Base-by-base conservation (phyloP, 2,329 filamentous ascomycete genomes). In the Alternaria gaisen region DNA sequence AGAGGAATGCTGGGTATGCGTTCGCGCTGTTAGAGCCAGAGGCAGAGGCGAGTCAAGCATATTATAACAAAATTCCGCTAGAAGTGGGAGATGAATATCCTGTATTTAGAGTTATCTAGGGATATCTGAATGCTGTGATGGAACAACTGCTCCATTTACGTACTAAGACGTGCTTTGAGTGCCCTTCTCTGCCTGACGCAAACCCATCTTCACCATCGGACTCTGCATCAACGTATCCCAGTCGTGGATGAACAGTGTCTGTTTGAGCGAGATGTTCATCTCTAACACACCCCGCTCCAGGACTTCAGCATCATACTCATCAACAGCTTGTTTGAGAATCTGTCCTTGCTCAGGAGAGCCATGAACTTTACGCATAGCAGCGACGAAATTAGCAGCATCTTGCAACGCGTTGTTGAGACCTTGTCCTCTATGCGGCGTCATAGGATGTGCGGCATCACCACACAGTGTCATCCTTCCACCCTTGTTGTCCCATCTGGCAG, bases 231-330 rank as follows among this genome's bases (percentile, higher is more conserved):
- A 44, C 42, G 65, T 72, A 8, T 69, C 66, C 71, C 70, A 72
- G 38, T 84, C 77, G 68, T 85, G 82, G 36, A 85, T 64, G 6
- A 84, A 83, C 57, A 74, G 68, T 24, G 40, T 22, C 11, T 41
- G 40, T 18, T 41, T 41, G 10, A 80, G 75, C 28, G 80, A 82
- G 7, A 80, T 66, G 20, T 75, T 68, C 54, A 84, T 82, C 66
- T 85, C 83, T 32, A 79, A 78, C 9, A 78, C 79, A 12, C 77
- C 79, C 40, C 82, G 75, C n/a, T 73, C 65, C 18, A 82, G 68
- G 64, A 81, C 2, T 1, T 36, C 73, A 28, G 71, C 64, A 51
- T 81, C 66, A 53, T 72, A 74, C 30, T 53, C 69, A 30, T 70
- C 61, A n/a, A 75, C 59, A 4, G 68, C 72, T 16, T 69, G 40